Base-by-base conservation (phyloP, 768 basidiomycete species). In the Mycena galopus region DNA sequence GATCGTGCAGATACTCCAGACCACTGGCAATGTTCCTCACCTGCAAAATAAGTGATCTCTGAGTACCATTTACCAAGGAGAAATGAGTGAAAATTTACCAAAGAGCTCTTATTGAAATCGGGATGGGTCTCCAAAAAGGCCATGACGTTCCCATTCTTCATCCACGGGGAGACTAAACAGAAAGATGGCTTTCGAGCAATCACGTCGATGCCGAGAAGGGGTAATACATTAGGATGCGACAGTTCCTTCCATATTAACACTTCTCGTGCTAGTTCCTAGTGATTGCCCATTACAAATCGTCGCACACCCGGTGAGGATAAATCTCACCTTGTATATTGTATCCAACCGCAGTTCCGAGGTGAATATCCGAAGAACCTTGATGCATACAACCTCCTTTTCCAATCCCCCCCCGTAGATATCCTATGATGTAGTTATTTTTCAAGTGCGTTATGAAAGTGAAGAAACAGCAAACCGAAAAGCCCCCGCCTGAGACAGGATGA, bases 211-310 rank as follows among this genome's bases (percentile, higher is more conserved):
- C 62, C 62, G 47, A 63, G 62, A 63, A 63, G 62, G 33, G 62
- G 62, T 33, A 63, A 63, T 63, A 63, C 44, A 51, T 63, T 63
- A 1, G 62, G 62, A 35, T 63, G 62, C 25, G 30, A 63, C 44
- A 63, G 62, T 25, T 50, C 44, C 47, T 63, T 63, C 62, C 62
- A 63, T 51, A 63, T 63, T 51, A 63, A 32, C 21, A 63, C 62
- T 63, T 63, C 62, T 63, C 62, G 62, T 51, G 62, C 62, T 47
- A 63, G 62, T 63, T 63, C 62, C 62, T 63, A 33, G 47, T 63
- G 62, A 51, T 63, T 50, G 51, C 44, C 30, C 47, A 35, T 51
- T 17, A 51, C 32, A 51, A 63, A 32, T 63, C 9, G 32, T 2
- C 47, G n/a, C n/a, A 42, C 62, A 27, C 47, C 47, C 44, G 21